Evolutionary conservation across 169 alveolate species (phyloP).

Genomic region (Plasmodium berghei): DNA sequence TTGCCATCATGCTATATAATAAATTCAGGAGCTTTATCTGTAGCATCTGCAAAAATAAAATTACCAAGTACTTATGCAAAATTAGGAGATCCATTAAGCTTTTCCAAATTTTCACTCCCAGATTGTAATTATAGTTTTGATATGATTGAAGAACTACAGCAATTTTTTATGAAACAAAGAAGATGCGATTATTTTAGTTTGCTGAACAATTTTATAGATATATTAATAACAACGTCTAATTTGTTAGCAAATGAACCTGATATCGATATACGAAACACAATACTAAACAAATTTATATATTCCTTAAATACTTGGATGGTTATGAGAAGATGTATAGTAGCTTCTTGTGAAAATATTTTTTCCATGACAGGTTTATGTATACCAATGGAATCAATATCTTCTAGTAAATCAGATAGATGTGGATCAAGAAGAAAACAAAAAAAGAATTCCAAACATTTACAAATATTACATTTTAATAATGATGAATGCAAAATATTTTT

Average conservation of each 20-base stretch:
- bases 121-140: constrained; percentile 77
- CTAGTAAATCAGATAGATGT: not conserved
- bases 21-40: constrained; percentile 67
- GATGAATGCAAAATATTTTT: constrained; percentile 88
- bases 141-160: constrained; percentile 87
- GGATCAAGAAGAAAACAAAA: not conserved
- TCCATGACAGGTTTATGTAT: constrained; percentile 87
- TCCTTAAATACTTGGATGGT: constrained; percentile 89
- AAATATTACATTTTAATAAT: constrained; percentile 85
- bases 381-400: constrained; percentile 80
- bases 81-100: constrained; percentile 85
- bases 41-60: constrained; percentile 82
- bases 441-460: constrained; percentile 76
- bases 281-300: constrained; percentile 76
- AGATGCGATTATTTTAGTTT: constrained; percentile 91
- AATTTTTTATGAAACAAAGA: constrained; percentile 89
- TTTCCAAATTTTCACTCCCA: constrained; percentile 81
- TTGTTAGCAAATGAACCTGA: constrained; percentile 83
- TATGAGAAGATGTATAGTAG: constrained; percentile 86
- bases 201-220: constrained; percentile 85
- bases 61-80: constrained; percentile 85
- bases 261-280: constrained; percentile 78
- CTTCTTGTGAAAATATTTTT: constrained; percentile 86
- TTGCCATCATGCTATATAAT: constrained; percentile 76
- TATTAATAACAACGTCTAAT: constrained; percentile 84